Percentiles rank a stretch among this genome's conserved stretches.
phyloP scores from a whole-genome alignment of 2,329 filamentous ascomycete species.

The Calonectria ilicicola region DNA sequence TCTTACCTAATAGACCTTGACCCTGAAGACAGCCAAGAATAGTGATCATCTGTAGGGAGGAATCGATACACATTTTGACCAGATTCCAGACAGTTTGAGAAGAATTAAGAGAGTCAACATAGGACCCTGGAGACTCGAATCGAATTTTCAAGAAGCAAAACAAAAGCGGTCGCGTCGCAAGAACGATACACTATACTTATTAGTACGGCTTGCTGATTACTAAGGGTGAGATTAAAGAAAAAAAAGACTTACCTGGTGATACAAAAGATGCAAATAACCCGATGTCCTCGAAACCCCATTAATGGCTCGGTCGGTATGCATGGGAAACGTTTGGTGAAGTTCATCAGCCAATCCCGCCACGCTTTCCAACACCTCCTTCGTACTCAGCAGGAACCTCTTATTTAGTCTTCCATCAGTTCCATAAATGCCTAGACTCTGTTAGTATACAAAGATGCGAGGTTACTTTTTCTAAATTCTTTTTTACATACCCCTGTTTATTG shows the following conservation, averaged over 20 bases:
- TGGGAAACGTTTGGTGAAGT: conserved; percentile 44
- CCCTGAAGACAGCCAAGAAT: conserved; percentile 57
- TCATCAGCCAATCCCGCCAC: conserved; percentile 47
- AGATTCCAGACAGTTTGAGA: conserved; percentile 48
- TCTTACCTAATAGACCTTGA: conserved; percentile 60
- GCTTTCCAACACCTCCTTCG: conserved; percentile 44
- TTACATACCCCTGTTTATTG: conserved; percentile 44
- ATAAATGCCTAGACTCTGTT: conserved; percentile 40
- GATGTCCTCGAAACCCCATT: conserved; percentile 50
- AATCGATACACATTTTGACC: conserved; percentile 50
- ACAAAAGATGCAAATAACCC: conserved; percentile 47
- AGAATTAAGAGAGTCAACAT: conserved; percentile 51
- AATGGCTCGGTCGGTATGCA: conserved; percentile 41
- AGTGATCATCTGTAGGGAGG: conserved; percentile 47
- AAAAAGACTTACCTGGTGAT: conserved; percentile 44
- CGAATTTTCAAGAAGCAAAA: conserved; percentile 49
- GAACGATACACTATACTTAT: conserved; percentile 44
- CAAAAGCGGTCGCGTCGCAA: conserved; percentile 46
- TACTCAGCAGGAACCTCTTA: conserved; percentile 46
- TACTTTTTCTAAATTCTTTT: too few relatives aligned
- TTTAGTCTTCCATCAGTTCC: conserved; percentile 44
- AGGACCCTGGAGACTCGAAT: conserved; percentile 42
- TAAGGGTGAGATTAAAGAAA: background rate
- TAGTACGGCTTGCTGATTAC: background rate
- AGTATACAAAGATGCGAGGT: too few relatives aligned